These are phyloP conservation scores for Pythium angustatum DNA, from an alignment of 352 stramenopile species.

Conservation along the genomic window DNA sequence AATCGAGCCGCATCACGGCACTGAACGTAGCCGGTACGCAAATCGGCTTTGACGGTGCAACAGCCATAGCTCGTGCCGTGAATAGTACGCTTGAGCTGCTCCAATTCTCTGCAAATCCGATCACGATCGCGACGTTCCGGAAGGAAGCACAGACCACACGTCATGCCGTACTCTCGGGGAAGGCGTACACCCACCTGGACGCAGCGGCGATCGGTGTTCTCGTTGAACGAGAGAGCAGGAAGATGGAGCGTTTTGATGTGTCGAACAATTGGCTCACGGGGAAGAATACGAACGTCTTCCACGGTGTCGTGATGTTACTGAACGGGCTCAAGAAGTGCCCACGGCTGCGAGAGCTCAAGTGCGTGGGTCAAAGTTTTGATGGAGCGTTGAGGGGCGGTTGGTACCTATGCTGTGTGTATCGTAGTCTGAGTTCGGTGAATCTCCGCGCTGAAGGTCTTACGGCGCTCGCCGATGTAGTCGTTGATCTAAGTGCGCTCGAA, in stretches of 20 bases:
- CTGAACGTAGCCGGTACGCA: constrained; percentile 55
- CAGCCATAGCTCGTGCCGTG: constrained; percentile 39
- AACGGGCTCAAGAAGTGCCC: constrained; percentile 45
- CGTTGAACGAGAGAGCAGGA: constrained; percentile 47
- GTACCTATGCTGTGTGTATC: background rate
- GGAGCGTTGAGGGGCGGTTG: background rate
- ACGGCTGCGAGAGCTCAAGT: constrained; percentile 61
- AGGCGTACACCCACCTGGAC: constrained; percentile 61
- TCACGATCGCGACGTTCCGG: constrained; percentile 40
- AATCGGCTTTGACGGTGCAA: constrained; percentile 48
- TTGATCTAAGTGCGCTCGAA: constrained; percentile 40
- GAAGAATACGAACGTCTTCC: constrained; percentile 47
- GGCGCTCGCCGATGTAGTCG: constrained; percentile 44
- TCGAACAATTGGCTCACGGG: constrained; percentile 59
- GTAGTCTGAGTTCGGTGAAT: constrained; percentile 37
- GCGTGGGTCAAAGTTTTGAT: constrained; percentile 2
- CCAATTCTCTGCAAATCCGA: constrained; percentile 45
- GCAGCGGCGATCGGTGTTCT: constrained; percentile 53
- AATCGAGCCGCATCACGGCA: constrained; percentile 44
- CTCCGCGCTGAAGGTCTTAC: constrained; percentile 61
- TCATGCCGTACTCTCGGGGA: constrained; percentile 27
- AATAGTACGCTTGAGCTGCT: constrained; percentile 47
- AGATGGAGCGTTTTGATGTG: constrained; percentile 52
- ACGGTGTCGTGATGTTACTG: constrained; percentile 52
- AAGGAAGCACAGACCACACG: constrained; percentile 35